Conservation (phyloP, 305 asterid genomes). For the Ajuga reptans region DNA sequence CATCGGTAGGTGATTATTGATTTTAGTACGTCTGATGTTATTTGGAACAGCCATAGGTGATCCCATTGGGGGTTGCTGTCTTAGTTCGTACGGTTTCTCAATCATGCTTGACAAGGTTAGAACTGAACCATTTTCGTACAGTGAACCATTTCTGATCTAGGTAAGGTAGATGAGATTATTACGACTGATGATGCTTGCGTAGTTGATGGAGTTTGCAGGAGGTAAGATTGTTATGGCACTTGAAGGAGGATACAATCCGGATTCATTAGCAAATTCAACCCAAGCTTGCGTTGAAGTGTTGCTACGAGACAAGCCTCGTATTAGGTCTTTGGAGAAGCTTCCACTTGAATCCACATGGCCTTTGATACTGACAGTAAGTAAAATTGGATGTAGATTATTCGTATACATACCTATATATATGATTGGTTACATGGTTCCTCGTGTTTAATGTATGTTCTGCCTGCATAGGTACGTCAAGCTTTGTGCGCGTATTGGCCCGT, state of each 20-base stretch:
- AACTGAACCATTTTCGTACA: not conserved
- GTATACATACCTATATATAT: not conserved
- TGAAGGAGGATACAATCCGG: slow-evolving; percentile 10
- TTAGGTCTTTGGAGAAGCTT: not conserved
- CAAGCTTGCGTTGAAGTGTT: slow-evolving; percentile 10
- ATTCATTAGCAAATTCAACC: not conserved
- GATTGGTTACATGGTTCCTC: not conserved
- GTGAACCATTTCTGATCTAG: not conserved
- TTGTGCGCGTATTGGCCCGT: slow-evolving; percentile 4
- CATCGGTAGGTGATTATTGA: not conserved
- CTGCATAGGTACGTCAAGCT: not conserved
- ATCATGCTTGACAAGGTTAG: slow-evolving; percentile 2
- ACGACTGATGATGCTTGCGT: not conserved
- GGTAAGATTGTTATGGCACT: slow-evolving; percentile 14
- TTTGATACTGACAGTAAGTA: slow-evolving; percentile 1
- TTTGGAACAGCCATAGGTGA: not conserved
- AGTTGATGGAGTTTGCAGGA: not conserved
- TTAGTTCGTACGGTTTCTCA: not conserved
- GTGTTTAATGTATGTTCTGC: not conserved
- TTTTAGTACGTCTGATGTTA: not conserved
- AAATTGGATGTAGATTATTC: not conserved
- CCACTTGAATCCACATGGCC: not conserved
- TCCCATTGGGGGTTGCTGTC: slow-evolving; percentile 1
- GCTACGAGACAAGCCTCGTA: not conserved
- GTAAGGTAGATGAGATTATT: not conserved